phyloP scores from a whole-genome alignment of 2,329 filamentous ascomycete species.

The Xylariaceae sp. region DNA sequence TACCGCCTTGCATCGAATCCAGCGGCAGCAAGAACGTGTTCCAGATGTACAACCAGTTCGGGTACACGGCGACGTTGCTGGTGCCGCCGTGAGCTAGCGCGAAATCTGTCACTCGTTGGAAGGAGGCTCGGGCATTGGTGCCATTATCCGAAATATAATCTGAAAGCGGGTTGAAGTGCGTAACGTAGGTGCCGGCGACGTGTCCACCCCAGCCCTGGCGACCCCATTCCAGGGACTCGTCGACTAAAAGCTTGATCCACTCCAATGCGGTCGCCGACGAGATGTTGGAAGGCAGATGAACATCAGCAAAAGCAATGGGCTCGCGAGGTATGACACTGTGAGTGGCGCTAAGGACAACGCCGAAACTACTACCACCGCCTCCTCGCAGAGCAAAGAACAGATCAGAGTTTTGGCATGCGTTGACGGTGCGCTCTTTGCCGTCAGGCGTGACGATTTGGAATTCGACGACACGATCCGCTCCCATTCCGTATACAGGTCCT shows the following conservation, averaged over 20 bases:
- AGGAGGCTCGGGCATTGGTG: conserved; percentile 22
- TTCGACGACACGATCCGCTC: conserved; percentile 55
- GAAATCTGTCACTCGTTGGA: conserved; percentile 28
- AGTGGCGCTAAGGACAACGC: conserved; percentile 48
- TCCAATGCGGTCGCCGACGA: conserved; percentile 25
- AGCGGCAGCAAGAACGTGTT: conserved; percentile 25
- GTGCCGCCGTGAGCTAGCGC: conserved; percentile 29
- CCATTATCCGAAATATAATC: conserved; percentile 27
- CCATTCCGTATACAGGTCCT: conserved; percentile 50
- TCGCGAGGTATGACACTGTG: conserved; percentile 30
- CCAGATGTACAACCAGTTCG: conserved; percentile 28
- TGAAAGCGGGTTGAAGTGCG: conserved; percentile 29
- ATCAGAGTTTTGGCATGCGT: conserved; percentile 51
- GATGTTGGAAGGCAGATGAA: conserved; percentile 30
- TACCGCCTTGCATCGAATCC: conserved; percentile 21
- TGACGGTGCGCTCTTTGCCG: conserved; percentile 51
- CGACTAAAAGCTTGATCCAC: conserved; percentile 28
- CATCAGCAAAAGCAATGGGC: conserved; percentile 30
- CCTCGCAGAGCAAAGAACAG: conserved; percentile 33
- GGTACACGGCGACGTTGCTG: conserved; percentile 26
- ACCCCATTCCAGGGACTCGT: conserved; percentile 31
- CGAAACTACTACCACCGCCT: conserved; percentile 56
- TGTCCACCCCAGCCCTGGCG: conserved; percentile 32
- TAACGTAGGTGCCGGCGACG: conserved; percentile 30
- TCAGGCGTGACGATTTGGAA: conserved; percentile 51